Percentiles rank a stretch among this genome's conserved stretches.
Evolutionary conservation across 1,139 yeast genomes (phyloP).

Genomic region (Pichia inconspicua): DNA sequence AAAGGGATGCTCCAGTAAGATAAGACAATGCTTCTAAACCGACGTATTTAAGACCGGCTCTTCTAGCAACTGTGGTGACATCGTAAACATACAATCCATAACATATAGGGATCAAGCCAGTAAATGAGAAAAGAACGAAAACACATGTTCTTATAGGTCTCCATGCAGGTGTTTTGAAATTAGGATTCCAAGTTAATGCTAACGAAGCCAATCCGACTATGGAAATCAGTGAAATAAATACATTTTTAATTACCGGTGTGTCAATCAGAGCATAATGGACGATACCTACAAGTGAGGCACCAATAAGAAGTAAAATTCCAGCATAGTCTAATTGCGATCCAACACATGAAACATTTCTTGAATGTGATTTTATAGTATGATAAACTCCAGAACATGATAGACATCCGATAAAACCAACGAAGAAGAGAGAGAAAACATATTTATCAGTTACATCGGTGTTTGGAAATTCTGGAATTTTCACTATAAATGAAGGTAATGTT

Average conservation of each 20-base stretch:
- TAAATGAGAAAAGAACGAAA: conserved; percentile 75
- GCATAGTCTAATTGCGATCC: conserved; percentile 84
- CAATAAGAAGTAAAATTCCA: conserved; percentile 73
- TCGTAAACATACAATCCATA: conserved; percentile 43
- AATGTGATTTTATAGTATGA: conserved; percentile 74
- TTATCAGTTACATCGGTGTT: conserved; percentile 41
- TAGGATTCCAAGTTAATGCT: conserved; percentile 53
- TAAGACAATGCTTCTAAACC: conserved; percentile 64
- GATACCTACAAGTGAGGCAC: conserved; percentile 67
- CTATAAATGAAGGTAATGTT: conserved; percentile 21
- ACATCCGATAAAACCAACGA: conserved; percentile 50
- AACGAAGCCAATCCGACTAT: conserved; percentile 57
- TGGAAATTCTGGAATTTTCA: conserved; percentile 34
- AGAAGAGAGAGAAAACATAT: conserved; percentile 35
- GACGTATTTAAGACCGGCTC: conserved; percentile 57
- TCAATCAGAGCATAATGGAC: conserved; percentile 62
- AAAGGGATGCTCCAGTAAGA: conserved; percentile 69
- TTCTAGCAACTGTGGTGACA: conserved; percentile 36
- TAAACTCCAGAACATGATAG: conserved; percentile 67
- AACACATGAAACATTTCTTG: conserved; percentile 46
- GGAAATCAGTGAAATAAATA: conserved; percentile 44
- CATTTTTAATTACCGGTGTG: conserved; percentile 25
- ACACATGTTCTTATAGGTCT: conserved; percentile 70
- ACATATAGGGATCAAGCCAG: conserved; percentile 65
- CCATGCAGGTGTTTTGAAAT: conserved; percentile 62